Percentiles rank a stretch among this genome's conserved stretches.
Evolutionary conservation across 441 rosid species (phyloP).

Genomic region (Codiaeum variegatum): DNA sequence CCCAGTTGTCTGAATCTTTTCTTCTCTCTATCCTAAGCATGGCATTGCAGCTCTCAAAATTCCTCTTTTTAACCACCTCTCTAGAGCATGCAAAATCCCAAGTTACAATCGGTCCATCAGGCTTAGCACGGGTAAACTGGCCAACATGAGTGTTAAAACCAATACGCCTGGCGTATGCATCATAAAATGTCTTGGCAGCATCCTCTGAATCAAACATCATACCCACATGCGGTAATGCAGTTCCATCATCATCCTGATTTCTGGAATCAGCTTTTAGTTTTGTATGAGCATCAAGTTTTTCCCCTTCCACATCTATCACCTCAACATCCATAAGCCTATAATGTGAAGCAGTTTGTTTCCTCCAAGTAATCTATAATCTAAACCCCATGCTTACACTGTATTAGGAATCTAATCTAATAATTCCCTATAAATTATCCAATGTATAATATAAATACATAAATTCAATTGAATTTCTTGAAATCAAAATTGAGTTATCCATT

Average conservation of each 20-base stretch:
- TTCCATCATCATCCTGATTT: constrained; percentile 31
- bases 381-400: constrained; percentile 21
- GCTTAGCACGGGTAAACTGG: constrained; percentile 46
- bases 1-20: constrained; percentile 44
- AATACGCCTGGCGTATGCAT: constrained; percentile 43
- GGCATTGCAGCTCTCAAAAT: constrained; percentile 56
- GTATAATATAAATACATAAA: neutral
- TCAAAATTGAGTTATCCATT: neutral
- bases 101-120: constrained; percentile 60
- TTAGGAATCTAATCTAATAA: neutral
- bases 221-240: constrained; percentile 40
- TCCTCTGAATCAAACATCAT: constrained; percentile 64
- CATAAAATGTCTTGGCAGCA: constrained; percentile 48
- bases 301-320: constrained; percentile 31
- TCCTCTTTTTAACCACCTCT: constrained; percentile 51
- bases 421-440: neutral
- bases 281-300: constrained; percentile 17
- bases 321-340: constrained; percentile 37
- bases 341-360: neutral
- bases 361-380: constrained; percentile 14
- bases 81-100: constrained; percentile 59
- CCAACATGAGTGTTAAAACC: constrained; percentile 54
- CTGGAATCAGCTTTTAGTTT: constrained; percentile 18
- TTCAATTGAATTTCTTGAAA: neutral
- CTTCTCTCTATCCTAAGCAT: constrained; percentile 58